Evolutionary conservation across 352 stramenopile species (phyloP).

Genomic region (Globisporangium paroecandrum): DNA sequence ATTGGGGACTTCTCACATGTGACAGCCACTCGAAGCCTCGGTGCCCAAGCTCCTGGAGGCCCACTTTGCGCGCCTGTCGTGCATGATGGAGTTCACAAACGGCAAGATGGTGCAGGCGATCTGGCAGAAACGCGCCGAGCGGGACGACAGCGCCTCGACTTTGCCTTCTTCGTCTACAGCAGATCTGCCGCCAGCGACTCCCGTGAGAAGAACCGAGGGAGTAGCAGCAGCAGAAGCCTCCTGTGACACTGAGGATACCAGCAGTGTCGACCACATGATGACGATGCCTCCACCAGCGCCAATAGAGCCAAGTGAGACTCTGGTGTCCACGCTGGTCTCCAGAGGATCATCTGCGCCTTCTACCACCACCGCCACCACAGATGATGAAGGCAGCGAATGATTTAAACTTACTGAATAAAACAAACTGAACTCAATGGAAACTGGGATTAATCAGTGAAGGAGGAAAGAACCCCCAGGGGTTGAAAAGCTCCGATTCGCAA

Average conservation of each 20-base stretch:
- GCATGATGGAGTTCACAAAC: slow-evolving; percentile 60
- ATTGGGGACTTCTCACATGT: background rate
- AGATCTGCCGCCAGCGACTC: background rate
- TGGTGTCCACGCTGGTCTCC: background rate
- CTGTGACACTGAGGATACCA: background rate
- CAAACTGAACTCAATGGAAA: no score
- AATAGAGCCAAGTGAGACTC: background rate
- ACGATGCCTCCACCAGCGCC: background rate
- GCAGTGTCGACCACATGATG: background rate
- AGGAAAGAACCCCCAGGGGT: no score
- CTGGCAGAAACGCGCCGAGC: slow-evolving; percentile 55
- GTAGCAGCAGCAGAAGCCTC: background rate
- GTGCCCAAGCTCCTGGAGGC: slow-evolving; percentile 63
- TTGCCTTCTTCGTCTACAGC: background rate
- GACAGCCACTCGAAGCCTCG: slow-evolving; percentile 50
- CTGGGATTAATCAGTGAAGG: no score
- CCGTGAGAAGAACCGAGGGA: background rate
- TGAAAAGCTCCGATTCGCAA: no score
- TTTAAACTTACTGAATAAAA: background rate
- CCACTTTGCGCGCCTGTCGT: slow-evolving; percentile 61
- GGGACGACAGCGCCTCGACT: slow-evolving; percentile 21
- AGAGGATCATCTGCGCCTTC: background rate
- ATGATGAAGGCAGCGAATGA: background rate
- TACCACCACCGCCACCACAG: background rate
- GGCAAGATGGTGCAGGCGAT: slow-evolving; percentile 60